Conservation (phyloP, 139 green algal genomes). For the Chlorokybus atmophyticus region DNA sequence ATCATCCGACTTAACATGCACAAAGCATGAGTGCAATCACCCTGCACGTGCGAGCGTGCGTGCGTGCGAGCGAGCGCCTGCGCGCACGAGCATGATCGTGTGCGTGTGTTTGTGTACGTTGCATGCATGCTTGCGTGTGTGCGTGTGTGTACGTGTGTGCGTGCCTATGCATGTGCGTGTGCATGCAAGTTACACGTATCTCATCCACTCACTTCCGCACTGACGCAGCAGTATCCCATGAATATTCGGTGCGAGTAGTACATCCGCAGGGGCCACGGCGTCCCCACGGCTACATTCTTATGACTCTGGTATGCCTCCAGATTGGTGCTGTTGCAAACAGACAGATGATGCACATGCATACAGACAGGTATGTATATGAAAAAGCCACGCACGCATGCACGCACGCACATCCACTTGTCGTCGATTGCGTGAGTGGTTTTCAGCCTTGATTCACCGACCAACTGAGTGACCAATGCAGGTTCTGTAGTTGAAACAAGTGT, state of each 20-base stretch:
- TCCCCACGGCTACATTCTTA: constrained; percentile 48
- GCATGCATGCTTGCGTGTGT: too few species aligned
- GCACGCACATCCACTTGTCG: neutral
- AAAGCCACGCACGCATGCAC: neutral
- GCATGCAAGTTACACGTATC: too few species aligned
- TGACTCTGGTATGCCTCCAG: constrained; percentile 10
- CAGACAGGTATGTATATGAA: neutral
- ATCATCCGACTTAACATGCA: too few species aligned
- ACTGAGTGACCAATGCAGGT: neutral
- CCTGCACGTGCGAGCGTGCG: too few species aligned
- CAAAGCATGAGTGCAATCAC: too few species aligned
- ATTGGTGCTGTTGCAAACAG: constrained; percentile 10
- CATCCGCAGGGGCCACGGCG: constrained; percentile 56
- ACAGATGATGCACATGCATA: neutral
- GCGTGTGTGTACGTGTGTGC: too few species aligned
- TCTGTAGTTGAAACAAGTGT: neutral
- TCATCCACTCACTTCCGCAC: constrained; percentile 28
- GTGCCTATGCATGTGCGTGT: too few species aligned
- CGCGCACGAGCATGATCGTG: too few species aligned
- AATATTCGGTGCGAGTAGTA: constrained; percentile 87
- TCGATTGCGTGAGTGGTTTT: neutral
- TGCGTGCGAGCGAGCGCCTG: too few species aligned
- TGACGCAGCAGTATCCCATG: constrained; percentile 78
- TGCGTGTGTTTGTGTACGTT: too few species aligned
- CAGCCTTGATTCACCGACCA: neutral